Evolutionary conservation across 1,284 basidiomycete species (phyloP).

Genomic region (Malassezia slooffiae): DNA sequence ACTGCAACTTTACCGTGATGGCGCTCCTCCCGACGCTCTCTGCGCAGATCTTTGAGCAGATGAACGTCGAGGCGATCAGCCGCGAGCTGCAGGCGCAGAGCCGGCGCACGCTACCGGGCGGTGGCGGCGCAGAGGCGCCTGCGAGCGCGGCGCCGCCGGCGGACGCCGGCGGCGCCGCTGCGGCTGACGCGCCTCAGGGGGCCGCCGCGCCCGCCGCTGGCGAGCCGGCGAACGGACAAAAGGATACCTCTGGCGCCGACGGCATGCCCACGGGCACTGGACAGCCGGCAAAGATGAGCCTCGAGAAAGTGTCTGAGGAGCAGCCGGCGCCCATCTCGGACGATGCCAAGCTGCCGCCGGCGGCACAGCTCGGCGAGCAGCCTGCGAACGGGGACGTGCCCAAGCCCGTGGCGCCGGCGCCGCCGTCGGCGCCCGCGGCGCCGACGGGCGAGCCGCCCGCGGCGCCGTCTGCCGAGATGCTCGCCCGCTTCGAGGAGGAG

Average conservation of each 20-base stretch:
- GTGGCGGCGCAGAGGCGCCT: background rate
- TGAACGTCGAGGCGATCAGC: slow-evolving; percentile 73
- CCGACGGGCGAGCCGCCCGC: background rate
- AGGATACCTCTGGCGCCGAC: too few relatives aligned
- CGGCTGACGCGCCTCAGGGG: too few relatives aligned
- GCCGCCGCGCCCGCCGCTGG: too few relatives aligned
- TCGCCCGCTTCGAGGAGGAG: slow-evolving; percentile 9
- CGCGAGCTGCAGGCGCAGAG: slow-evolving; percentile 53
- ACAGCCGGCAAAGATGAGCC: background rate
- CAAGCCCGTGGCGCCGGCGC: too few relatives aligned
- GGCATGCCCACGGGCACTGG: too few relatives aligned
- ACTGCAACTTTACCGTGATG: slow-evolving; percentile 68
- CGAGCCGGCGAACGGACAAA: too few relatives aligned
- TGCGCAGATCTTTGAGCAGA: slow-evolving; percentile 59
- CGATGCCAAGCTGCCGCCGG: slow-evolving; percentile 4
- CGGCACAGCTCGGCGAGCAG: background rate
- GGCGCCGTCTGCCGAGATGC: background rate
- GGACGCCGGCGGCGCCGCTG: too few relatives aligned
- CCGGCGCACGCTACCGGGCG: background rate
- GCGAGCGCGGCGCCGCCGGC: background rate
- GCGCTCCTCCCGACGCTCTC: slow-evolving; percentile 67
- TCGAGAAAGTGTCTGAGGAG: slow-evolving; percentile 9
- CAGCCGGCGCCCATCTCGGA: slow-evolving; percentile 10
- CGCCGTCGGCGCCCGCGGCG: too few relatives aligned
- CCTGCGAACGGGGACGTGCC: background rate